These are phyloP conservation scores for Fusarium piperis DNA, from an alignment of 2,329 filamentous ascomycete genomes.

Conservation along the genomic window DNA sequence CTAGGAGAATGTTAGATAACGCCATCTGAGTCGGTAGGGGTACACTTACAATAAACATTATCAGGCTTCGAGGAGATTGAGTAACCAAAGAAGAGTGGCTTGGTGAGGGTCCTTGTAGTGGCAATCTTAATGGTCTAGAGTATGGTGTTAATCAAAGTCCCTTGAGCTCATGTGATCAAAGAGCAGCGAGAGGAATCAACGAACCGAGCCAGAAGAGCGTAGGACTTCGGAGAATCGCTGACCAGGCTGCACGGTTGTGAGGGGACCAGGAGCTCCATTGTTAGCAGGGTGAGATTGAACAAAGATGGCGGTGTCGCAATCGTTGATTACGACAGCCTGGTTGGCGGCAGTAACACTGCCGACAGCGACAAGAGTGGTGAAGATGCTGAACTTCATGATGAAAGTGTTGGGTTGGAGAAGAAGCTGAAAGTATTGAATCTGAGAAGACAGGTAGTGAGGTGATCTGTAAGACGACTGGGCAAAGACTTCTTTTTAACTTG, in stretches of 20 bases:
- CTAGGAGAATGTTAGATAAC: no score
- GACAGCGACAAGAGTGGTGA: constrained; percentile 42
- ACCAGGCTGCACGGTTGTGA: constrained; percentile 47
- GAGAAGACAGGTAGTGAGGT: not conserved
- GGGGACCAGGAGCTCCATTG: constrained; percentile 39
- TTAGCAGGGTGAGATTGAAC: constrained; percentile 51
- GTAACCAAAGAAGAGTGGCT: constrained; percentile 55
- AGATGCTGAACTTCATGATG: constrained; percentile 44
- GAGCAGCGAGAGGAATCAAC: not conserved
- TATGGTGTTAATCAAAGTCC: not conserved
- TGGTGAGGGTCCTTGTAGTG: constrained; percentile 48
- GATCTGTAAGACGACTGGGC: not conserved
- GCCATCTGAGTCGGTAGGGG: no score
- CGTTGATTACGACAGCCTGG: constrained; percentile 50
- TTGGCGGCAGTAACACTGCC: constrained; percentile 46
- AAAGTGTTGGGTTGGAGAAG: no score
- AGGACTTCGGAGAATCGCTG: constrained; percentile 50
- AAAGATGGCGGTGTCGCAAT: constrained; percentile 46
- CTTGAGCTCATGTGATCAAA: not conserved
- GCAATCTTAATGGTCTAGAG: constrained; percentile 54
- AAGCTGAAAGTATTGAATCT: no score
- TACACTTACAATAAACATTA: constrained; percentile 50
- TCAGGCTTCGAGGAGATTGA: constrained; percentile 49
- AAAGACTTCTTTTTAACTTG: constrained; percentile 7
- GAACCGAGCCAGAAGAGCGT: constrained; percentile 48